Evolutionary conservation across 345 rosid genomes (phyloP).

Genomic region (Euclidium syriacum): DNA sequence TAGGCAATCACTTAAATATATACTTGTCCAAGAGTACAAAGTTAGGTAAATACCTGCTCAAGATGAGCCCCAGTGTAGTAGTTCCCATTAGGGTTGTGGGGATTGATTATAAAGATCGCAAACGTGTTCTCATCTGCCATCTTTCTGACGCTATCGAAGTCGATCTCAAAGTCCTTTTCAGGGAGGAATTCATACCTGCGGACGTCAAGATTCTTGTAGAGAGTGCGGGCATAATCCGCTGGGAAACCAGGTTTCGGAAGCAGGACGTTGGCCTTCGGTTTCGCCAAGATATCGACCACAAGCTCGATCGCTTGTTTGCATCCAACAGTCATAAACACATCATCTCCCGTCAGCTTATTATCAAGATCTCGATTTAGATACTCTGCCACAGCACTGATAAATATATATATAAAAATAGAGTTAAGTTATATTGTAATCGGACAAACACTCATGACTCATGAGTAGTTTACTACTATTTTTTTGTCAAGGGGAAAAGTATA

Average conservation of each 20-base stretch:
- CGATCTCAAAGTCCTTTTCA: slow-evolving; percentile 39
- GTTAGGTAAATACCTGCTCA: slow-evolving; percentile 23
- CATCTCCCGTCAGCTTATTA: slow-evolving; percentile 34
- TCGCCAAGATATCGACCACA: slow-evolving; percentile 22
- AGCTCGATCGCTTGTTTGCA: slow-evolving; percentile 40
- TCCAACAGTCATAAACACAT: slow-evolving; percentile 38
- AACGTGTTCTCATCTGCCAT: slow-evolving; percentile 41
- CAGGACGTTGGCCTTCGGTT: slow-evolving; percentile 38
- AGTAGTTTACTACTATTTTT: too few species aligned
- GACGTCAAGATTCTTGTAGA: slow-evolving; percentile 12
- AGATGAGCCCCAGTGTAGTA: slow-evolving; percentile 29
- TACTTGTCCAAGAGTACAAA: too few species aligned
- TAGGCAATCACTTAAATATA: too few species aligned
- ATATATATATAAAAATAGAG: too few species aligned
- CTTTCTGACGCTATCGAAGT: slow-evolving; percentile 34
- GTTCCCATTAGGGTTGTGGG: slow-evolving; percentile 1
- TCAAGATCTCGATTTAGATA: slow-evolving; percentile 34
- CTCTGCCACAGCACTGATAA: slow-evolving; percentile 38
- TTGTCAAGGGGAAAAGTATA: too few species aligned
- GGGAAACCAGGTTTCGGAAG: slow-evolving; percentile 16
- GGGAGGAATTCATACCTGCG: slow-evolving; percentile 42
- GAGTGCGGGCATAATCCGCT: slow-evolving; percentile 18
- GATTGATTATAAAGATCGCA: slow-evolving; percentile 39
- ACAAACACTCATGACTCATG: too few species aligned
- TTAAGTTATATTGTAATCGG: too few species aligned